Evolutionary conservation across 345 rosid genomes (phyloP), one percentile per base, ranked within the genome.

Genomic region (Eucalyptus polybractea): DNA sequence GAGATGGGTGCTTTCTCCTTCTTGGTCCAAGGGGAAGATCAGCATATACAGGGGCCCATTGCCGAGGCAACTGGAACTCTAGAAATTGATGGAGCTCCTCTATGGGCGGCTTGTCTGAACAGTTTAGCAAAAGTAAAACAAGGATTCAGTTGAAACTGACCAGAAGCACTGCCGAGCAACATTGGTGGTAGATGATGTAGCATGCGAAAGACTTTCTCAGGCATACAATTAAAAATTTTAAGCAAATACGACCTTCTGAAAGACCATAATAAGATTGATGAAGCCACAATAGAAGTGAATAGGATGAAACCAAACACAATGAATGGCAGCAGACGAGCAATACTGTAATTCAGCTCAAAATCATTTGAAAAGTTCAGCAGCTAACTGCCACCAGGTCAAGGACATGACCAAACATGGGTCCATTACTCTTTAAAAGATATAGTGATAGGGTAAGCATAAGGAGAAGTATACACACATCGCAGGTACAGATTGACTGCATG

Each of bases 21-120:
- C 93, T 94, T 69, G 94, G 97, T 72, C 96, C 93, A 69, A 98
- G 98, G 90, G 99, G 98, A 83, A 97, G 97, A 89, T 98, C 98
- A 49, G 97, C 92, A n/a, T 96, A 98, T 37, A 95, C 94, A 2
- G 99, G 99, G 89, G 99, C 99, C 99, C 99, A 98, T 88, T 96
- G 96, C 89, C 98, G 96, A 89, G 98, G 98, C 89, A 98, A 93
- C 90, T 98, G 99, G 92, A 98, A 98, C 90, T 98, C 99, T 29
- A 98, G 94, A 92, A 98, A 98, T 86, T 95, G 97, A 67, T 95
- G 95, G 69, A 98, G 95, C 86, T 98, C 99, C 92, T 98, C 99
- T 90, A 95, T 95, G 5, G 92, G 96, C 67, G 99, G 99, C 91
- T 97, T 98, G 88, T 97, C 99, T 98, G 95, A 95, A 93, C 60